These are phyloP conservation scores for Umbellularia californica DNA, from an alignment of 164 flowering plant genomes.

Conservation along the genomic window DNA sequence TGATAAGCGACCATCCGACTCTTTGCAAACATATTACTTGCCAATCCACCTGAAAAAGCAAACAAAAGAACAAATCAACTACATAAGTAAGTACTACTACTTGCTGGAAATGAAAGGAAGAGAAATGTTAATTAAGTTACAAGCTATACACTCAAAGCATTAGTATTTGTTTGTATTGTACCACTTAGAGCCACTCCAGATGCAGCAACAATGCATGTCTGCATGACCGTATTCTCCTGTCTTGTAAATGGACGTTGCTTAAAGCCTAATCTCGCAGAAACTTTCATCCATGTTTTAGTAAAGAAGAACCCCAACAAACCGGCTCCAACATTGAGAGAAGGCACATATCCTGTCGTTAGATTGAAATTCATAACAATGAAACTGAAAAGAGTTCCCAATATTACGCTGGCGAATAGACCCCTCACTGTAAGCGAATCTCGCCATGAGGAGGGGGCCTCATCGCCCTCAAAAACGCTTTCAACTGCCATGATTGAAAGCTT, in stretches of 20 bases:
- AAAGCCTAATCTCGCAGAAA: conserved; percentile 30
- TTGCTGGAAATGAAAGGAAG: too few relatives aligned
- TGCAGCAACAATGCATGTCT: conserved; percentile 66
- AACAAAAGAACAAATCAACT: too few relatives aligned
- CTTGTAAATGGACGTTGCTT: conserved; percentile 57
- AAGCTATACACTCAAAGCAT: too few relatives aligned
- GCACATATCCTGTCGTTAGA: conserved; percentile 57
- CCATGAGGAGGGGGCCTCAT: conserved; percentile 27
- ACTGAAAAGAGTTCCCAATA: conserved; percentile 40
- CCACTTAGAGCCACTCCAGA: conserved; percentile 71
- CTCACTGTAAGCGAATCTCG: conserved; percentile 45
- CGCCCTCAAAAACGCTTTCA: neutral
- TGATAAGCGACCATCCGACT: too few relatives aligned
- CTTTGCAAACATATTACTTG: too few relatives aligned
- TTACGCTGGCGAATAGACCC: conserved; percentile 34
- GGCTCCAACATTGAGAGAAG: conserved; percentile 66
- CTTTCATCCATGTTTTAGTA: conserved; percentile 36
- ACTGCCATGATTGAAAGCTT: too few relatives aligned
- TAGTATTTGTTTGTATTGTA: conserved; percentile 14
- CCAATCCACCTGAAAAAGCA: too few relatives aligned
- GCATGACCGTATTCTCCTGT: conserved; percentile 76
- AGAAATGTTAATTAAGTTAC: too few relatives aligned
- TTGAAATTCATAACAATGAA: conserved; percentile 31
- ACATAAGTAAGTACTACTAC: too few relatives aligned
- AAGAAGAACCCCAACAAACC: conserved; percentile 59